A percentile compares a stretch with the other conserved stretches of the same genome.
These are phyloP conservation scores for Diaporthe citriasiana DNA, from an alignment of 2,329 filamentous ascomycete species.

Conservation along the genomic window DNA sequence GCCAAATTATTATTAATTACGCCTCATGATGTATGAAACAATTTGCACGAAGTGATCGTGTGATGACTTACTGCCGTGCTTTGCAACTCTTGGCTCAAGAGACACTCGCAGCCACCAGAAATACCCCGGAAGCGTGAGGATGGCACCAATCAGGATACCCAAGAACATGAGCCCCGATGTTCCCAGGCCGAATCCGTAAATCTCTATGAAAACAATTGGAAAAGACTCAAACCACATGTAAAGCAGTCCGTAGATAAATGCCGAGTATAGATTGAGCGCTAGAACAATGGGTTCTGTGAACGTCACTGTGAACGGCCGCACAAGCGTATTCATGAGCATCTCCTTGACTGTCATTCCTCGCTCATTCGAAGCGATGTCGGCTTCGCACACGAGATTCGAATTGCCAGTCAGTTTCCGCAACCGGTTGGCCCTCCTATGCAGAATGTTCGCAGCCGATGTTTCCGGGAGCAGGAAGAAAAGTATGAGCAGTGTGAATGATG, in stretches of 20 bases:
- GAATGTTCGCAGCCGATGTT: constrained; percentile 67
- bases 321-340: constrained; percentile 64
- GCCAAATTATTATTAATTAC: background rate
- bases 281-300: constrained; percentile 66
- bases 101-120: constrained; percentile 76
- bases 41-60: no score
- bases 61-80: constrained; percentile 60
- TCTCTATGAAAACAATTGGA: constrained; percentile 64
- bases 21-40: background rate
- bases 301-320: constrained; percentile 71
- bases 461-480: constrained; percentile 76
- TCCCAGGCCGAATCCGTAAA: constrained; percentile 65
- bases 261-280: constrained; percentile 73
- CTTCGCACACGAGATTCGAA: constrained; percentile 65
- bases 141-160: constrained; percentile 60
- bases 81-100: constrained; percentile 72
- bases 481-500: constrained; percentile 68
- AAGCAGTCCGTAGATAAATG: constrained; percentile 63
- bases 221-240: constrained; percentile 69
- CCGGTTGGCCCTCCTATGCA: constrained; percentile 65
- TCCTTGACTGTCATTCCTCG: constrained; percentile 56
- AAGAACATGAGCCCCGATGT: constrained; percentile 63
- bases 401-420: constrained; percentile 56
- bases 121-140: constrained; percentile 67
- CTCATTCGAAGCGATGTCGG: constrained; percentile 61